Evolutionary conservation across 495 filamentous ascomycete genomes (phyloP), one percentile per base, ranked within the genome.

Genomic region (Sabuloglossum arenarium): DNA sequence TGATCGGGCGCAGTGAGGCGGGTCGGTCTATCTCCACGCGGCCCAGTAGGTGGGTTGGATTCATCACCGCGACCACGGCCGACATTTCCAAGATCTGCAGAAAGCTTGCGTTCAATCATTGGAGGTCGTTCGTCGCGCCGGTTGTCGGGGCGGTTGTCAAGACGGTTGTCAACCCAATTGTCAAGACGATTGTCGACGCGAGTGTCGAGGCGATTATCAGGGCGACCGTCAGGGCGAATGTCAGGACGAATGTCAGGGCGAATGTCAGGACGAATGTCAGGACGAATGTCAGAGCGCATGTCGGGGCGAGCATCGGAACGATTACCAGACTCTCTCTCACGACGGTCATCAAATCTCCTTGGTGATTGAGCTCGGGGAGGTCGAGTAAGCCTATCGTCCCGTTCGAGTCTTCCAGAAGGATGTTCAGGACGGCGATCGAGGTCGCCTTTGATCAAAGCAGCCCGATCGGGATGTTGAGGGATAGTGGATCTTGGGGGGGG

Each of bases 291-390:
- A 6, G 71, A 70, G 28, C 61, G 54, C 10, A 55, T 58, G 12
- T 77, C 73, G 12, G 51, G 21, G 24, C 53, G 53, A 10, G 8
- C 27, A n/a, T 54, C 53, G 5, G 37, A 23, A 6, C 53, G 53
- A 54, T 28, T 16, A 28, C 3, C 37, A 25, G 63, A 60, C 23
- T 69, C 70, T 16, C 67, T 54, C 3, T 65, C 56, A 1, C 65
- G 54, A 47, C 68, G 65, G 11, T 74, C 72, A 27, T 66, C 62
- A 55, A 69, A 65, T 50, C 77, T 70, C 43, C 65, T 63, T 10
- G 79, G 78, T 9, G 78, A 80, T 32, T 72, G 65, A 3, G 70
- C 64, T 21, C 74, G 68, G 6, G 75, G 65, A 43, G 60, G 62
- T 29, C 71, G 68, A 53, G 75, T 73, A 60, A 69, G 65, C 21